Base-by-base conservation (phyloP, 78 protist genomes). In the Cavenderia fasciculata region DNA sequence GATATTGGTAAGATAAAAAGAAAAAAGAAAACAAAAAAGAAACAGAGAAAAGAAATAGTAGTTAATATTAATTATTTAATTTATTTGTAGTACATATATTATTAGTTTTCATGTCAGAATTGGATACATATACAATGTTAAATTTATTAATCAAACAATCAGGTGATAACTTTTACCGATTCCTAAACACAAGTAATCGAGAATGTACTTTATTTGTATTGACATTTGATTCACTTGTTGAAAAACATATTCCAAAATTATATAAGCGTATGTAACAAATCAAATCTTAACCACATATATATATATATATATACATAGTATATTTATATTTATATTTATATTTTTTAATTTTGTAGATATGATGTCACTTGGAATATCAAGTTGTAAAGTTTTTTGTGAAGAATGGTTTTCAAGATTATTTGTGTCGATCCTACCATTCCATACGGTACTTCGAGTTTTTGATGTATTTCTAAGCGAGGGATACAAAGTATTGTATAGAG, bases 361-460 rank as follows among this genome's bases (percentile, higher is more conserved):
- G 88, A 33, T 66, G 21, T 38, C 52, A 52, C n/a, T 79, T 36
- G 88, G 88, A 27, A 25, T 79, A 14, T 65, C 66, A 25, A 62
- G 40, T 47, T 54, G 69, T 34, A 27, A 21, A 27, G 38, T 40
- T 27, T 79, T 65, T 25, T 11, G 76, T 34, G 88, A 79, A 16
- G 88, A 79, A 51, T 79, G 88, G 88, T 79, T 79, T 44, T 65
- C 77, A 21, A 79, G 88, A 66, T 38, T 79, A 52, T 79, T 79
- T 52, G 68, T 79, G 19, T 79, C 88, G 34, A 36, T 59, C 41
- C 36, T 79, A 40, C 88, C 88, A 51, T 79, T 63, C 49, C 72
- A 72, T 18, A 79, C 74, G 27, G 74, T 66, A 2, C 41, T 79
- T 40, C 46, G 76, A 49, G 43, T 79, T 8, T 79, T 79, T 25